These are phyloP conservation scores for Alternaria dauci DNA, from an alignment of 2,329 filamentous ascomycete species.

Conservation along the genomic window DNA sequence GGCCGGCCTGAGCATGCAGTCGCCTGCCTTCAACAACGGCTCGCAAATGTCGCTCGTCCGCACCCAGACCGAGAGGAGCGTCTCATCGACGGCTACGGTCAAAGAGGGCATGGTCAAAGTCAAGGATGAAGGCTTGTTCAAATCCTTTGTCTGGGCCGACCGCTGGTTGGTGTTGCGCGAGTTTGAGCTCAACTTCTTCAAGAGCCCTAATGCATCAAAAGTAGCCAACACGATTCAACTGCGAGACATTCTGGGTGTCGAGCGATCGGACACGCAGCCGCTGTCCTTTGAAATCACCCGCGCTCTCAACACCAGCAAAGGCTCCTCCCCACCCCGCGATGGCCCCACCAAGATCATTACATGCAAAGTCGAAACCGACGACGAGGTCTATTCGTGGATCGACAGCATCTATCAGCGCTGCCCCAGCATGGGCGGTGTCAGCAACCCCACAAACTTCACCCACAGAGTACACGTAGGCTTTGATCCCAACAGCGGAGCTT, in stretches of 20 bases:
- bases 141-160: conserved; percentile 84
- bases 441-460: conserved; percentile 97
- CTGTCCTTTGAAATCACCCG: conserved; percentile 95
- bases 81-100: conserved; percentile 50
- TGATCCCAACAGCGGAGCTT: conserved; percentile 92
- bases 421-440: conserved; percentile 96
- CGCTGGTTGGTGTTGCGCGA: conserved; percentile 92
- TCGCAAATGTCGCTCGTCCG: conserved; percentile 53
- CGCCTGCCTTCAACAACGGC: conserved; percentile 58
- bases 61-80: conserved; percentile 53
- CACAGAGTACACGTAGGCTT: conserved; percentile 98
- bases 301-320: conserved; percentile 63
- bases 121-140: conserved; percentile 90
- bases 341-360: conserved; percentile 83
- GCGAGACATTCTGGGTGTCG: conserved; percentile 87
- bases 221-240: conserved; percentile 85
- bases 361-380: conserved; percentile 92
- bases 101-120: conserved; percentile 79
- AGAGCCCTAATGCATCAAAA: conserved; percentile 82
- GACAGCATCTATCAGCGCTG: conserved; percentile 97
- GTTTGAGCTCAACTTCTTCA: conserved; percentile 92
- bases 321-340: conserved; percentile 78
- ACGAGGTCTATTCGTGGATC: conserved; percentile 98
- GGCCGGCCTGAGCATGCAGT: conserved; percentile 76
- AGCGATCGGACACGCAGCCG: conserved; percentile 87